Base-by-base conservation (phyloP, 208 protist genomes). In the Tritrichomonas foetus region DNA sequence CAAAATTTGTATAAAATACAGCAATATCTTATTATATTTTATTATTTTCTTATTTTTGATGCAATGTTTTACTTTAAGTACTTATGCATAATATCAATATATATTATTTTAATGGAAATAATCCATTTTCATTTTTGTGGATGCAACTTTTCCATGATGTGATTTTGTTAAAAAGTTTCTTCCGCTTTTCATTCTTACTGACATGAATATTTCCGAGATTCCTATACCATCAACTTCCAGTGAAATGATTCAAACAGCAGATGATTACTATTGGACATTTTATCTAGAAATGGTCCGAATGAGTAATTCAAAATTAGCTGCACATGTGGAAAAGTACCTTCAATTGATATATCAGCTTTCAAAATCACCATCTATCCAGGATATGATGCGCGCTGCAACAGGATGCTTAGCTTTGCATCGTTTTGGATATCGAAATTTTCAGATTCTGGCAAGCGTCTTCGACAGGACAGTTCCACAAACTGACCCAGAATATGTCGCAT, bases 211-310 rank as follows among this genome's bases (percentile, higher is more conserved):
- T 11, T 20, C 78, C 0, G 33, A 53, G 33, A 39, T 89, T 39
- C n/a, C 33, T 8, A n/a, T 49, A 13, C 78, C 78, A 57, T 44
- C 44, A n/a, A 89, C 41, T 33, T 53, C 27, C 57, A n/a, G 57
- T 36, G 47, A 50, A 39, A 57, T 89, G 47, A 47, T 39, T 27
- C 3, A 61, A 22, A n/a, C 47, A n/a, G 33, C 25, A 16, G 41
- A 53, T 27, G 3, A 53, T 20, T 89, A 89, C 47, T 89, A 89
- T 16, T 39, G 16, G 0, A 8, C 27, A 5, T 89, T 89, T 50
- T 89, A 89, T 50, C 78, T 53, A 11, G 78, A 89, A 89, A 89
- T 57, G 47, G 47, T 89, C 33, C 3, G 78, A 39, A 89, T 89
- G 78, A 53, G 41, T n/a, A 89, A 89, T 39, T 13, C 47, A 9